Percentiles rank a stretch among this genome's conserved stretches.
Conservation (phyloP, 805 yeast species). For the Sungouiella blattae region DNA sequence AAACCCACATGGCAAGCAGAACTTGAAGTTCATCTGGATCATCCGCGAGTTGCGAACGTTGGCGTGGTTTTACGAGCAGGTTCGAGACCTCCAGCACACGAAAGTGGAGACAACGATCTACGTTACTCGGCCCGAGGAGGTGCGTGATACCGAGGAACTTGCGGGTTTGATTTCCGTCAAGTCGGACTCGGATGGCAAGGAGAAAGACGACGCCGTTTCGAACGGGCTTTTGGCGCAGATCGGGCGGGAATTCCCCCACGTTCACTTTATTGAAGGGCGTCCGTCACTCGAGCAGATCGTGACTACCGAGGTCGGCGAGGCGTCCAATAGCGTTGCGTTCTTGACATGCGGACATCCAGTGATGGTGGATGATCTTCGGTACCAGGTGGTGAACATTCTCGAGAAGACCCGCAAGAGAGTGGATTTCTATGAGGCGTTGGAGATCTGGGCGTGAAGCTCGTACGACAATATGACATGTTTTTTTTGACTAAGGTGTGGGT, state of each 20-base stretch:
- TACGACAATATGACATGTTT: too few relatives aligned
- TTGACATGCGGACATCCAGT: slow-evolving; percentile 10
- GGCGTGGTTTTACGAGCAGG: too few relatives aligned
- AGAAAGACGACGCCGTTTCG: slow-evolving; percentile 6
- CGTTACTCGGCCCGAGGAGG: too few relatives aligned
- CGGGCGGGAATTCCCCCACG: slow-evolving; percentile 4
- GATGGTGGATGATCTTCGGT: slow-evolving; percentile 13
- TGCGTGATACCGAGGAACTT: too few relatives aligned
- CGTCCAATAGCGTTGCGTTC: slow-evolving; percentile 6
- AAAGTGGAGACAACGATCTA: slow-evolving; percentile 31
- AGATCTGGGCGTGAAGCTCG: too few relatives aligned
- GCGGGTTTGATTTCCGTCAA: too few relatives aligned
- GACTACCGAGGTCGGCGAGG: slow-evolving; percentile 4
- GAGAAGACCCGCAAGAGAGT: slow-evolving; percentile 10
- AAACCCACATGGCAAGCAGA: slow-evolving; percentile 12
- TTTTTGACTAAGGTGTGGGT: too few relatives aligned
- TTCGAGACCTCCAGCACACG: slow-evolving; percentile 15
- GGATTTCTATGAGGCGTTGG: too few relatives aligned
- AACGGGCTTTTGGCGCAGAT: slow-evolving; percentile 4
- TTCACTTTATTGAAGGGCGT: slow-evolving; percentile 9
- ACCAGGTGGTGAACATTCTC: slow-evolving; percentile 4
- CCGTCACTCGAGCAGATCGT: slow-evolving; percentile 8
- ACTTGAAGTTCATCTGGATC: slow-evolving; percentile 26
- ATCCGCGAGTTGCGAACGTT: slow-evolving; percentile 16
- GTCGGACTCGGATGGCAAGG: slow-evolving; percentile 7